phyloP scores from a whole-genome alignment of 108 stramenopile species.

The Fragilariopsis cylindrus region DNA sequence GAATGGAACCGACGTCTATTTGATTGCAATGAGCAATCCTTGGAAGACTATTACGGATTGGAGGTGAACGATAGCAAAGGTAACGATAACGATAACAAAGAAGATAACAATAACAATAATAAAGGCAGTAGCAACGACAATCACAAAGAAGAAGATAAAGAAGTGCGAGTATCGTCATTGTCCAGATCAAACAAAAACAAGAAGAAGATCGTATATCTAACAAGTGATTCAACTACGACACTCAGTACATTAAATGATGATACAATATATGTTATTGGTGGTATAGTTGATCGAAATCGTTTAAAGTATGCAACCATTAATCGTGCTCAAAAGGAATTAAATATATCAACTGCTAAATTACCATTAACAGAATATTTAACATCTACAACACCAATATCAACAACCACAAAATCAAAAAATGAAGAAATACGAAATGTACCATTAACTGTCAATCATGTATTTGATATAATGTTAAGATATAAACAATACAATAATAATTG shows the following conservation, averaged over 20 bases:
- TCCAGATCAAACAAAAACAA: background rate
- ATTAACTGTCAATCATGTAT: conserved; percentile 81
- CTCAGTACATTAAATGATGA: conserved; percentile 50
- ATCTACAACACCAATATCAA: background rate
- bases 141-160: background rate
- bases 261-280: conserved; percentile 79
- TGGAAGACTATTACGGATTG: conserved; percentile 33
- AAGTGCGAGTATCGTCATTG: background rate
- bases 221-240: conserved; percentile 68
- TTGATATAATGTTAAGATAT: conserved; percentile 74
- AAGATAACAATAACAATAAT: background rate
- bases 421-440: conserved; percentile 18
- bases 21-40: conserved; percentile 26
- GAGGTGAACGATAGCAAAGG: background rate
- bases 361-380: conserved; percentile 19
- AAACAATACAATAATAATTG: conserved; percentile 61
- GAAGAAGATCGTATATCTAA: conserved; percentile 64
- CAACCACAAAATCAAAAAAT: conserved; percentile 7
- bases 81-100: background rate
- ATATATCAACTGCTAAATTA: conserved; percentile 61
- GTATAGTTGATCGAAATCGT: conserved; percentile 84
- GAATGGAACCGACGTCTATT: conserved; percentile 67
- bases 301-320: conserved; percentile 54
- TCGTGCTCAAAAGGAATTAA: conserved; percentile 51
- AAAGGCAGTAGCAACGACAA: background rate